Base-by-base conservation (phyloP, 345 rosid genomes). In the Salix dunnii region DNA sequence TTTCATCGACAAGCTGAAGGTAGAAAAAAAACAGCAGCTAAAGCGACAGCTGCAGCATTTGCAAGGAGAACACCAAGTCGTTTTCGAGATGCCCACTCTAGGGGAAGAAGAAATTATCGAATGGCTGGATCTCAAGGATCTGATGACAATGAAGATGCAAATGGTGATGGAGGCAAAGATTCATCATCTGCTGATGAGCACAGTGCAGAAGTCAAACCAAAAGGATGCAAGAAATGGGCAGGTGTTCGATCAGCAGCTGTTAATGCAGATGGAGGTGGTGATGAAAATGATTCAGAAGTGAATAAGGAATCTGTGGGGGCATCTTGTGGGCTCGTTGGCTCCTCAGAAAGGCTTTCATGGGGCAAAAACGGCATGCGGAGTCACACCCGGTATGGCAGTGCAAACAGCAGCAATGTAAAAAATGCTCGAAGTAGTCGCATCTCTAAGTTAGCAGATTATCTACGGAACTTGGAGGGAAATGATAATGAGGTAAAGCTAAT, bases 281-380 rank as follows among this genome's bases (percentile, higher is more conserved):
- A 85, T 33, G 87, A 81, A 77, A 86, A 82, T 67, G 88, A 85
- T 36, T 35, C 76, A 55, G 89, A 86, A 80, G 67, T 76, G 63
- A 80, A 81, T 38, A 82, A 74, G 72, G 89, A 86, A 63, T 71
- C 87, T 62, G 55, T 77, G 75, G 86, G 84, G 30, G 73, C 75
- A 69, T 80, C 86, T 63, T 72, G 77, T 70, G 76, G 77, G 71
- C 80, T 84, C 72, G 75, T 83, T 73, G 81, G 82, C 25, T 72
- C 88, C 36, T 81, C 88, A 33, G 89, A 85, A 72, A 79, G 82
- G 83, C 84, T 85, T 51, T 76, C 85, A 11, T 88, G 91, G 91
- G 91, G 91, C 31, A 85, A 78, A 79, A 84, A 84, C 51, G 89
- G 91, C 64, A 76, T 84, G 25, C 84, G 89, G 58, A 86, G 89